Evolutionary conservation across 2,329 filamentous ascomycete genomes (phyloP).

Genomic region (Pleoardoris graminearum): DNA sequence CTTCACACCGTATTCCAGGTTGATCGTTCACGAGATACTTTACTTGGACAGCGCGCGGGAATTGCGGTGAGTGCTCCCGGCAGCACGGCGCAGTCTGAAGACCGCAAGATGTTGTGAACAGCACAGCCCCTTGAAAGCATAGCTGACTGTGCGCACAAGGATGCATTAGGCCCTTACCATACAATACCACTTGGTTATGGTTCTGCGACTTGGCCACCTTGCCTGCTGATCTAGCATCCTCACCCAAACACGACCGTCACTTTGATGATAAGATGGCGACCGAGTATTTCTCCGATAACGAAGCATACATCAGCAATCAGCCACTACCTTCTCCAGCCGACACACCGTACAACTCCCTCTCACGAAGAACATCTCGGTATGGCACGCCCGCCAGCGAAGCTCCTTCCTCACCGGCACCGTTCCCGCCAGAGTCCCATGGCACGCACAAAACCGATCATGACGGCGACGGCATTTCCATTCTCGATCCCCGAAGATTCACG

Average conservation of each 20-base stretch:
- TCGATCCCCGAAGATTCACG: conserved; percentile 91
- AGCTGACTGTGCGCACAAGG: conserved; percentile 22
- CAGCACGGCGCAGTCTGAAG: neutral
- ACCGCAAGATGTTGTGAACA: no score
- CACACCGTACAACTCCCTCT: conserved; percentile 68
- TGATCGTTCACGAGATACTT: neutral
- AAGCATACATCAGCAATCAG: conserved; percentile 47
- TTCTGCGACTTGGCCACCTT: conserved; percentile 18
- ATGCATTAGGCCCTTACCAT: conserved; percentile 30
- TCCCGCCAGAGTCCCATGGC: conserved; percentile 56
- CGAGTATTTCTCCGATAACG: conserved; percentile 54
- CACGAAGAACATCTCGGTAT: conserved; percentile 67
- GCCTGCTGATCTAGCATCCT: neutral
- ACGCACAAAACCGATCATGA: conserved; percentile 59
- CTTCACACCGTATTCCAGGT: neutral
- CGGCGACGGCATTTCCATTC: conserved; percentile 71
- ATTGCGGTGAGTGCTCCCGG: neutral
- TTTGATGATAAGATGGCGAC: conserved; percentile 32
- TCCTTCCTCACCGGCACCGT: conserved; percentile 63
- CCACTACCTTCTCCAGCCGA: conserved; percentile 71
- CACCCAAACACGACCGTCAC: neutral
- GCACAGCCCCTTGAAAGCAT: neutral
- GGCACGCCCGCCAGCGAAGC: conserved; percentile 63
- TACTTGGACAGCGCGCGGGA: neutral
- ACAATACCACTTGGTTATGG: conserved; percentile 38